phyloP scores from a whole-genome alignment of 2,329 filamentous ascomycete genomes.

The Colletotrichum lindemuthianum region DNA sequence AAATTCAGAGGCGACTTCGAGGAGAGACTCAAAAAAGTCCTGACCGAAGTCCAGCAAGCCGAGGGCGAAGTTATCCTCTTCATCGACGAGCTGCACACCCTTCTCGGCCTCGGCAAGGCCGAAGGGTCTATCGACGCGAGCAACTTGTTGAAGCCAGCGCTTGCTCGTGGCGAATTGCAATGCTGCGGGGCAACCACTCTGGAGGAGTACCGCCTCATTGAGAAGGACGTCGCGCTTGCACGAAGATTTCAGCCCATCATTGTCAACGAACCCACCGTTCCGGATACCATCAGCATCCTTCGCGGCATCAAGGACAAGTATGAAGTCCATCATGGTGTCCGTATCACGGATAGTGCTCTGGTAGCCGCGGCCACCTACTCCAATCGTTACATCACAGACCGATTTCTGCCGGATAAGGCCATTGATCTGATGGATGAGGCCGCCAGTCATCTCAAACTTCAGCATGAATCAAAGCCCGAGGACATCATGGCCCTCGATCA shows the following conservation, averaged over 20 bases:
- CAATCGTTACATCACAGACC: slow-evolving; percentile 96
- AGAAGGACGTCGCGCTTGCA: slow-evolving; percentile 94
- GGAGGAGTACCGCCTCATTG: slow-evolving; percentile 90
- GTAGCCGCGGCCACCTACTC: slow-evolving; percentile 93
- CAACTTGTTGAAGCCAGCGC: slow-evolving; percentile 90
- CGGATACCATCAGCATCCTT: slow-evolving; percentile 94
- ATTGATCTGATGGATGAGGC: slow-evolving; percentile 98
- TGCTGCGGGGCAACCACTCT: slow-evolving; percentile 95
- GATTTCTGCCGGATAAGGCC: slow-evolving; percentile 95
- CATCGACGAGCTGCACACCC: slow-evolving; percentile 91
- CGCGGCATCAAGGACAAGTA: slow-evolving; percentile 98
- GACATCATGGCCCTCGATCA: slow-evolving; percentile 92
- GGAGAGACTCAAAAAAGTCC: slow-evolving; percentile 87
- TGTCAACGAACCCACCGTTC: slow-evolving; percentile 90
- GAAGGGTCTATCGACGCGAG: slow-evolving; percentile 97
- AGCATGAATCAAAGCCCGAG: slow-evolving; percentile 97
- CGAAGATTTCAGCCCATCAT: slow-evolving; percentile 93
- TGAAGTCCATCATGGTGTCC: slow-evolving; percentile 95
- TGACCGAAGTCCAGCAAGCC: slow-evolving; percentile 91
- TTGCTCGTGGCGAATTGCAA: slow-evolving; percentile 93
- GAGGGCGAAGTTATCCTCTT: slow-evolving; percentile 93
- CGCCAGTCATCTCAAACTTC: slow-evolving; percentile 86
- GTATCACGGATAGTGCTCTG: slow-evolving; percentile 90
- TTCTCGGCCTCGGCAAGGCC: slow-evolving; percentile 92
- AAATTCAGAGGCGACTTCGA: slow-evolving; percentile 98